Conservation (phyloP, 805 yeast species). For the Candida easanensis region DNA sequence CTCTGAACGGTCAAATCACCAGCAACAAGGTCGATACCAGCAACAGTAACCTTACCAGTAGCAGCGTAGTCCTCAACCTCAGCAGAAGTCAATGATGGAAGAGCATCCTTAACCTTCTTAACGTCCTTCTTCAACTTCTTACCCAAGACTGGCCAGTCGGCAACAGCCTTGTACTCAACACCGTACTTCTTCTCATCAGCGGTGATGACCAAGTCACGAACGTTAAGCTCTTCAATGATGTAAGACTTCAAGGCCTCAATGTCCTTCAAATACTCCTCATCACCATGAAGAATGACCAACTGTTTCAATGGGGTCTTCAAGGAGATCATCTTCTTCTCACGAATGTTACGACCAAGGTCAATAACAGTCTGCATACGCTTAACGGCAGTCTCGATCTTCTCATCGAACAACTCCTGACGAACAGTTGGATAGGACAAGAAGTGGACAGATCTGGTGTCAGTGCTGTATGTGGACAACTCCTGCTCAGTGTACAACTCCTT, state of each 20-base stretch:
- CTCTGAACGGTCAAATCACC: constrained; percentile 91
- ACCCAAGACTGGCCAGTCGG: constrained; percentile 99
- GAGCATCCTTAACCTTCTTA: constrained; percentile 89
- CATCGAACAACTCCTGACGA: constrained; percentile 76
- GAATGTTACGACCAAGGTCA: constrained; percentile 92
- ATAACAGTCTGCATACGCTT: constrained; percentile 96
- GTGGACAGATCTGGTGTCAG: constrained; percentile 83
- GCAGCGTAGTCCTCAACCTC: constrained; percentile 76
- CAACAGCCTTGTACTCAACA: constrained; percentile 90
- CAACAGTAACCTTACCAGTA: constrained; percentile 76
- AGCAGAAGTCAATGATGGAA: constrained; percentile 76
- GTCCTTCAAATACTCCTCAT: constrained; percentile 69
- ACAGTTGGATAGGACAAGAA: constrained; percentile 88
- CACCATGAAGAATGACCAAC: constrained; percentile 82
- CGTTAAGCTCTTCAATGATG: constrained; percentile 87
- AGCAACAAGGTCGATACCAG: constrained; percentile 79
- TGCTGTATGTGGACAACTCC: constrained; percentile 46
- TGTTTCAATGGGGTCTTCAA: constrained; percentile 92
- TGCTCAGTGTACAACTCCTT: constrained; percentile 58
- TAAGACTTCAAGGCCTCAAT: constrained; percentile 74
- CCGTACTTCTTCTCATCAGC: constrained; percentile 89
- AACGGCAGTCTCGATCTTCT: constrained; percentile 81
- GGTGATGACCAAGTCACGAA: constrained; percentile 83
- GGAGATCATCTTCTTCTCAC: constrained; percentile 93
- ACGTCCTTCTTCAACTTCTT: constrained; percentile 94